phyloP scores from a whole-genome alignment of 192 early-diverging fungal species.

The Diversispora epigaea region DNA sequence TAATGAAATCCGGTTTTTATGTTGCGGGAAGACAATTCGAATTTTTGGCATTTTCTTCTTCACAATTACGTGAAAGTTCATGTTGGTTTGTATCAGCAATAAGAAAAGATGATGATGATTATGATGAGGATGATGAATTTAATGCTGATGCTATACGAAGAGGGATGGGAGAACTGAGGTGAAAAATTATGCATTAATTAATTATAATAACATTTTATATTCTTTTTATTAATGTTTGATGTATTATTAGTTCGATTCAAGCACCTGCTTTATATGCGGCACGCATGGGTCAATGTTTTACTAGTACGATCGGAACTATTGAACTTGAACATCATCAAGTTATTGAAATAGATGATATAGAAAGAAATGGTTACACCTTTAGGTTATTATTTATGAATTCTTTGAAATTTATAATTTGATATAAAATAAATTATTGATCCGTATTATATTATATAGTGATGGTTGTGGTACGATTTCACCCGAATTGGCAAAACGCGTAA shows the following conservation, averaged over 20 bases:
- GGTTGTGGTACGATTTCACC: conserved; percentile 68
- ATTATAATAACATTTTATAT: background rate
- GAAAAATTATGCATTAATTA: background rate
- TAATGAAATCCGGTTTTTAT: conserved; percentile 50
- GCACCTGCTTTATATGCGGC: conserved; percentile 68
- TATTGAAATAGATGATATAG: conserved; percentile 55
- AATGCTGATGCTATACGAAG: conserved; percentile 53
- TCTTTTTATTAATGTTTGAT: background rate
- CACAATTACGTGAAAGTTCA: conserved; percentile 58
- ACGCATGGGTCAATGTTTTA: conserved; percentile 73
- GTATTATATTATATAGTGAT: conserved; percentile 52
- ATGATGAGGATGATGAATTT: conserved; percentile 38
- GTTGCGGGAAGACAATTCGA: conserved; percentile 55
- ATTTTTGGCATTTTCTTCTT: conserved; percentile 64
- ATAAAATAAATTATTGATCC: background rate
- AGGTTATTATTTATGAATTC: background rate
- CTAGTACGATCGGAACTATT: conserved; percentile 56
- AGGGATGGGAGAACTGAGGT: conserved; percentile 73
- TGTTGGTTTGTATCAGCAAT: conserved; percentile 58
- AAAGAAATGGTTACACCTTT: conserved; percentile 45
- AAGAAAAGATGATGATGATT: too few species aligned
- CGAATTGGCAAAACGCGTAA: conserved; percentile 40
- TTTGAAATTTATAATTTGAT: background rate
- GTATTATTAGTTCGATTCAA: conserved; percentile 20
- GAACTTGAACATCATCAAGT: conserved; percentile 43